Conservation (phyloP, 768 basidiomycete species). For the Boletus speciosus region DNA sequence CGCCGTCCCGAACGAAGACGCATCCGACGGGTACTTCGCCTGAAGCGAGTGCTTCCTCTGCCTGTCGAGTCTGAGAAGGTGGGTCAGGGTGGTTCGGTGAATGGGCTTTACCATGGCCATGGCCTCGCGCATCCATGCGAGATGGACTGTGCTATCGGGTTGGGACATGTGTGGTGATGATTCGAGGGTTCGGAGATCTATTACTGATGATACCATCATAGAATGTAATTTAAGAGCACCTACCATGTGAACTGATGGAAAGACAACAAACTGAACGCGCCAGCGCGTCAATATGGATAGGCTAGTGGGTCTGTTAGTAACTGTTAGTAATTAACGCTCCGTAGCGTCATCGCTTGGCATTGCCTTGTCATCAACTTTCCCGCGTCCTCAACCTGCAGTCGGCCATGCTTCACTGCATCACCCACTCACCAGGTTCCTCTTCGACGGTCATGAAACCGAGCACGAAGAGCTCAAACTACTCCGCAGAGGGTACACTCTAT, state of each 20-base stretch:
- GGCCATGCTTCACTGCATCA: conserved; percentile 5
- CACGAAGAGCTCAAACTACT: conserved; percentile 29
- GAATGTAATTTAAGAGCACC: too few species aligned
- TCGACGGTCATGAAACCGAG: conserved; percentile 13
- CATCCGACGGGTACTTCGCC: conserved; percentile 97
- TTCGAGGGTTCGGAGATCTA: neutral
- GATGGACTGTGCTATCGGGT: conserved; percentile 29
- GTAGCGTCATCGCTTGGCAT: neutral
- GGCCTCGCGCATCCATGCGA: conserved; percentile 80
- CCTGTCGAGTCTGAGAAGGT: conserved; percentile 41
- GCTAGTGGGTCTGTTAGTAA: too few species aligned
- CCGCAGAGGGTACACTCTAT: conserved; percentile 63
- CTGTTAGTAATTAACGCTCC: too few species aligned
- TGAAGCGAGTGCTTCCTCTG: conserved; percentile 79
- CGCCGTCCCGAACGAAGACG: conserved; percentile 80
- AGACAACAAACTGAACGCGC: too few species aligned
- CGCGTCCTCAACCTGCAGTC: neutral
- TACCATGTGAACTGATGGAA: too few species aligned
- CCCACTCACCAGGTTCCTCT: neutral
- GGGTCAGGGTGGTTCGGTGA: neutral
- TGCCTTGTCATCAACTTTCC: conserved; percentile 9
- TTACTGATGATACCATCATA: too few species aligned
- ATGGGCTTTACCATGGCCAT: conserved; percentile 64
- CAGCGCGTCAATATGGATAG: neutral
- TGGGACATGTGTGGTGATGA: neutral